phyloP scores from a whole-genome alignment of 1,284 basidiomycete species.

The Rhodofomes roseus region DNA sequence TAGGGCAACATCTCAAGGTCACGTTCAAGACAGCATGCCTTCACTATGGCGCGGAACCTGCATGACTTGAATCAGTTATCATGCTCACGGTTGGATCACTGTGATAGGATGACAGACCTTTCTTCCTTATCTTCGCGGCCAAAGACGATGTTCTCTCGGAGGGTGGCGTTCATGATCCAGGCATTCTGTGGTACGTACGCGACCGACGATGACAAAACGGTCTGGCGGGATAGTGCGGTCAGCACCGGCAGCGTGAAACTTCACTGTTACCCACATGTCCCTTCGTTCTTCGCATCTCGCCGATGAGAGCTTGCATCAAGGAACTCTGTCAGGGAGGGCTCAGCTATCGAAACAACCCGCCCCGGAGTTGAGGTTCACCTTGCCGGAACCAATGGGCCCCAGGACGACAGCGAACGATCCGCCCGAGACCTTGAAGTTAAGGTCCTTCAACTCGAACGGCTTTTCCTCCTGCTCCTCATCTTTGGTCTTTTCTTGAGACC shows the following conservation, averaged over 20 bases:
- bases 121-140: slow-evolving; percentile 55
- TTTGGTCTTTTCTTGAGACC: slow-evolving; percentile 4
- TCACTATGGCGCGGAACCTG: slow-evolving; percentile 51
- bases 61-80: background rate
- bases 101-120: slow-evolving; percentile 28
- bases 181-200: slow-evolving; percentile 77
- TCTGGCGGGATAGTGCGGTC: slow-evolving; percentile 31
- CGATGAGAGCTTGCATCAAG: slow-evolving; percentile 67
- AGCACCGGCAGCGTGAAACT: background rate
- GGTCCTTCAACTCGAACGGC: slow-evolving; percentile 58
- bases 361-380: slow-evolving; percentile 36
- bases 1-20: slow-evolving; percentile 66
- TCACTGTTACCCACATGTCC: slow-evolving; percentile 41
- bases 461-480: slow-evolving; percentile 37
- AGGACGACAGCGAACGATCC: slow-evolving; percentile 72
- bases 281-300: slow-evolving; percentile 69
- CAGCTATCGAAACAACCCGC: background rate
- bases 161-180: slow-evolving; percentile 77
- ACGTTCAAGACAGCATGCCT: slow-evolving; percentile 60
- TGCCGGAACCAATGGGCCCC: slow-evolving; percentile 71
- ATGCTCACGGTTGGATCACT: background rate
- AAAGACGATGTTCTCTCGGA: slow-evolving; percentile 67
- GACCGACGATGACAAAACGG: slow-evolving; percentile 62
- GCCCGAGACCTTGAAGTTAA: slow-evolving; percentile 55
- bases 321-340: slow-evolving; percentile 41